Evolutionary conservation across 352 stramenopile species (phyloP), one percentile per base, ranked within the genome.

Genomic region (Blastocystis sp.): DNA sequence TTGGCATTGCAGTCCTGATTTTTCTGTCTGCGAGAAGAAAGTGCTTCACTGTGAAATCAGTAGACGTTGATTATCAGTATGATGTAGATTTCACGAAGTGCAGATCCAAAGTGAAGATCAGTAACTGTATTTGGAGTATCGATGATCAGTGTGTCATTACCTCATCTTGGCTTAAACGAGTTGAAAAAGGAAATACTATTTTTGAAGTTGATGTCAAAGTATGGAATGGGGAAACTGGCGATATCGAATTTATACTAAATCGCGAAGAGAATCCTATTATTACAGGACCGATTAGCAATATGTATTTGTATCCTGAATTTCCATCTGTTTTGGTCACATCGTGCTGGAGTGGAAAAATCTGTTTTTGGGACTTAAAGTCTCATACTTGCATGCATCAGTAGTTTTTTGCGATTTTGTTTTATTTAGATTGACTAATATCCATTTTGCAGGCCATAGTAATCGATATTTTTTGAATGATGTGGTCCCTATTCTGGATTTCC

Each of bases 151-250:
- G 34, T 11, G 55, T 84, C 50, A 68, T 84, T 47, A 53, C 73
- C 0, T 84, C 73, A 26, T 84, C 73, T 34, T 84, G 73, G 73
- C 50, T 84, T 23, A 84, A 84, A 26, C 73, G 73, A 8, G 29
- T 84, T 23, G 73, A 84, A 26, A 84, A 84, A 34, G 53, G 53
- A 50, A 29, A 34, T 8, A 20, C 73, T 9, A 18, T 64, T 20
- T 84, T 84, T 45, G 73, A 84, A 43, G 73, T 84, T 23, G 73
- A 84, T 66, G 53, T 84, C 15, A 84, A 84, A 23, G 3, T 84
- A 37, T 84, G 73, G 73, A 45, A 84, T 20, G 47, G 39, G 47
- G 23, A 23, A 15, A 84, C 45, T 20, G 73, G 73, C 3, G 20
- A 15, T 20, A 69, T 84, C 0, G 13, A 54, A 13, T 37, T 29